phyloP scores from a whole-genome alignment of 73 alveolate genomes.

The Tetrahymena malaccensis region DNA sequence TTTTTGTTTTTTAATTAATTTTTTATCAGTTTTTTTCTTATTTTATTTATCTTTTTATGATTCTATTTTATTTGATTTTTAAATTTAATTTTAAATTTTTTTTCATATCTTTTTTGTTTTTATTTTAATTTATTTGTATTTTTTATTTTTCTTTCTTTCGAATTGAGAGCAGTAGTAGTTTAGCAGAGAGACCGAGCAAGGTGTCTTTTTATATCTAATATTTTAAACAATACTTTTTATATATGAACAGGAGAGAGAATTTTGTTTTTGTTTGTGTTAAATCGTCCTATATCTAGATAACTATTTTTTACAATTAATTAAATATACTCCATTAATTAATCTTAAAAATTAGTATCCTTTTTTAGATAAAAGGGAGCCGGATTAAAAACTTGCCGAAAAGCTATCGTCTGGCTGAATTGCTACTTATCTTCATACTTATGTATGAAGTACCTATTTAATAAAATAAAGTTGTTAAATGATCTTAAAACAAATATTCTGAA shows the following conservation, averaged over 20 bases:
- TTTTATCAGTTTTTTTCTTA: not conserved
- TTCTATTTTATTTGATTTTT: not conserved
- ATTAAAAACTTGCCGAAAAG: not conserved
- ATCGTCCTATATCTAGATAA: not conserved
- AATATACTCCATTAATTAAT: not conserved
- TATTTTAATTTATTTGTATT: not conserved
- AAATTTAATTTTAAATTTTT: not conserved
- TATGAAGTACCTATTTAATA: not conserved
- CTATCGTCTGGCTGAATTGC: not conserved
- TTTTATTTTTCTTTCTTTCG: not conserved
- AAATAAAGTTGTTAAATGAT: not conserved
- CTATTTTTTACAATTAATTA: not conserved
- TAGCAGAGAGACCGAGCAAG: not conserved
- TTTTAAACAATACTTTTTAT: not conserved
- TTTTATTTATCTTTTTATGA: not conserved
- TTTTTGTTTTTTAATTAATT: not conserved
- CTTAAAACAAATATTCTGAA: not conserved
- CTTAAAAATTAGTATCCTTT: not conserved
- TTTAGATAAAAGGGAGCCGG: not conserved
- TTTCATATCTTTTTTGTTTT: not conserved
- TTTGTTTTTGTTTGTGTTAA: not conserved
- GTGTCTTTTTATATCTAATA: not conserved
- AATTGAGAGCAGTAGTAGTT: not conserved
- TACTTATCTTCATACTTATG: not conserved
- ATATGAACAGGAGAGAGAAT: not conserved